A percentile compares a stretch with the other conserved stretches of the same genome.
Conservation (phyloP, 345 rosid species). For the Aquilaria sinensis region DNA sequence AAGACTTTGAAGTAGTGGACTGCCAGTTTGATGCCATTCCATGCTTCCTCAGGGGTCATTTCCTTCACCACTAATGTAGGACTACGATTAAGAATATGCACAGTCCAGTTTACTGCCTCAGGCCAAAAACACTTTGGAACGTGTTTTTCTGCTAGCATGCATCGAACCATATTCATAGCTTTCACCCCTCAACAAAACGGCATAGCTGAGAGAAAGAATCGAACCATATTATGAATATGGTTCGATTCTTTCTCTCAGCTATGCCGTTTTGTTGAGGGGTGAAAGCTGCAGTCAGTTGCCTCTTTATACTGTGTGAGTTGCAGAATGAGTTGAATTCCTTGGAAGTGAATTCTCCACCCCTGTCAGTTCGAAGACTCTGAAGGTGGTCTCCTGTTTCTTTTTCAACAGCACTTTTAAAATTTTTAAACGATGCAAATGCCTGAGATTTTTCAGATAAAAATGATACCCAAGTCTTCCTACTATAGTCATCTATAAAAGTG, state of each 20-base stretch:
- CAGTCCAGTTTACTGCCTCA: slow-evolving; percentile 6
- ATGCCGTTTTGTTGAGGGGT: background rate
- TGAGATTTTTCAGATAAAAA: background rate
- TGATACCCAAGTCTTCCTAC: background rate
- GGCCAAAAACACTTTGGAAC: slow-evolving; percentile 7
- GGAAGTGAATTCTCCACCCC: slow-evolving; percentile 1
- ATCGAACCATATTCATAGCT: slow-evolving; percentile 2
- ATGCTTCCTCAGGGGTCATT: slow-evolving; percentile 5
- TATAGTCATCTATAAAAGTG: background rate
- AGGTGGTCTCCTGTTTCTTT: background rate
- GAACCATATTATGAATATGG: too few species aligned
- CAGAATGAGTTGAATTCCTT: background rate
- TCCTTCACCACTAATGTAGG: background rate
- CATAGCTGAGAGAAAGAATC: too few species aligned
- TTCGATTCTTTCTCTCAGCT: slow-evolving; percentile 9
- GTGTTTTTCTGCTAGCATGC: background rate
- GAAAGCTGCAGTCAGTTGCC: background rate
- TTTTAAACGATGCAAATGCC: background rate
- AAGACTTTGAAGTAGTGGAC: slow-evolving; percentile 4
- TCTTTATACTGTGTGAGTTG: background rate
- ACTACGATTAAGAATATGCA: slow-evolving; percentile 1
- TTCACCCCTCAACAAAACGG: too few species aligned
- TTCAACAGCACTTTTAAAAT: background rate
- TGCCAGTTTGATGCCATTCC: background rate
- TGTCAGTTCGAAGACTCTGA: slow-evolving; percentile 4